These are phyloP conservation scores for Fusarium newnesense DNA, from an alignment of 2,329 filamentous ascomycete species.

Conservation along the genomic window DNA sequence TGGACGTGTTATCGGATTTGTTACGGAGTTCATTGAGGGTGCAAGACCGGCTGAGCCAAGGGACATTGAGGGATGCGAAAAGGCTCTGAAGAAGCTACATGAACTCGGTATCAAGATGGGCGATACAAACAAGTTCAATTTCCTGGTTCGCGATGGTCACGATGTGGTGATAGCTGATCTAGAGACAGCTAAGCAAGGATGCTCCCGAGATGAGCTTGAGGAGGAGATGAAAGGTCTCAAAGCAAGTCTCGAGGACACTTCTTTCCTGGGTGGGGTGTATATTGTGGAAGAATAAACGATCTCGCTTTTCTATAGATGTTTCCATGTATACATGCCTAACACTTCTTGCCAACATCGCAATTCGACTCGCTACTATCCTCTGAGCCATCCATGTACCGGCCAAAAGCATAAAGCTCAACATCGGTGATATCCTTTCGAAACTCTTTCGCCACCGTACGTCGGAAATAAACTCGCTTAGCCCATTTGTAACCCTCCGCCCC, in stretches of 20 bases:
- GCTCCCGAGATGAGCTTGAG: slow-evolving; percentile 33
- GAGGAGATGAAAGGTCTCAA: slow-evolving; percentile 39
- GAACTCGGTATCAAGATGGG: slow-evolving; percentile 44
- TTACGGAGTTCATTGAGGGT: slow-evolving; percentile 37
- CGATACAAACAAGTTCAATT: slow-evolving; percentile 46
- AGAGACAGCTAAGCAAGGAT: slow-evolving; percentile 38
- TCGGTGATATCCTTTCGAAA: slow-evolving; percentile 38
- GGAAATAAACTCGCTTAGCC: slow-evolving; percentile 67
- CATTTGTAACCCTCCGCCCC: slow-evolving; percentile 76
- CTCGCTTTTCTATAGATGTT: background rate
- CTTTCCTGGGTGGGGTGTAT: background rate
- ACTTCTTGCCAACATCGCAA: slow-evolving; percentile 10
- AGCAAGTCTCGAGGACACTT: slow-evolving; percentile 14
- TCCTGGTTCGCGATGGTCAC: slow-evolving; percentile 41
- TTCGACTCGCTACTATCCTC: slow-evolving; percentile 22
- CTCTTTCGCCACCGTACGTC: slow-evolving; percentile 43
- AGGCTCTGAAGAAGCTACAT: slow-evolving; percentile 40
- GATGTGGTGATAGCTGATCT: slow-evolving; percentile 40
- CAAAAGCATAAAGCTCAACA: slow-evolving; percentile 38
- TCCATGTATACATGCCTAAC: background rate
- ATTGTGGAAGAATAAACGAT: background rate
- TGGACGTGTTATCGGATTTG: slow-evolving; percentile 44
- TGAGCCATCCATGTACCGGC: slow-evolving; percentile 20
- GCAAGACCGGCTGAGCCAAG: slow-evolving; percentile 34
- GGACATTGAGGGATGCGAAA: slow-evolving; percentile 39